Percentiles rank a stretch among this genome's conserved stretches.
Conservation (phyloP, 2,329 filamentous ascomycete species). For the Trichoderma endophyticum region DNA sequence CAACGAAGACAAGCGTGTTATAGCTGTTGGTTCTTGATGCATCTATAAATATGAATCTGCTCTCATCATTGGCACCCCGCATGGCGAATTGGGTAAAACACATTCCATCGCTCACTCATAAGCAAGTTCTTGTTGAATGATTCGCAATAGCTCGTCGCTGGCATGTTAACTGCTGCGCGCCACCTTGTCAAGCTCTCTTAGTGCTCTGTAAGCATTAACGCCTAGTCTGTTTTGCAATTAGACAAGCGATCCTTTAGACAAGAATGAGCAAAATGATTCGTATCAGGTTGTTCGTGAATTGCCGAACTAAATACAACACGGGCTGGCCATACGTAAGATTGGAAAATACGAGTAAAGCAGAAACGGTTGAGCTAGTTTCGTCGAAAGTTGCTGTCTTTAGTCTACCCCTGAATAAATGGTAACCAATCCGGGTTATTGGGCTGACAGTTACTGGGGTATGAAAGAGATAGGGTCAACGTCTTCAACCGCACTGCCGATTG, state of each 20-base stretch:
- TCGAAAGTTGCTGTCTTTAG: not conserved
- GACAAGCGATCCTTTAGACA: not conserved
- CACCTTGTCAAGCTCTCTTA: not conserved
- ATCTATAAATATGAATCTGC: not conserved
- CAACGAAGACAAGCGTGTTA: not conserved
- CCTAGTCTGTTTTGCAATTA: not conserved
- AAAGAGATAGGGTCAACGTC: not conserved
- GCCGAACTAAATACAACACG: not conserved
- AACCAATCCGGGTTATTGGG: not conserved
- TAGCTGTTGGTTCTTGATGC: not conserved
- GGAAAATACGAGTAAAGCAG: not conserved
- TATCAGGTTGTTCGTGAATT: not conserved
- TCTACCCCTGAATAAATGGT: not conserved
- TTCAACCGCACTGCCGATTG: not conserved
- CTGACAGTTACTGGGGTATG: not conserved
- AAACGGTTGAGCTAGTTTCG: not conserved
- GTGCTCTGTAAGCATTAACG: not conserved
- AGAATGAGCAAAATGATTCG: not conserved
- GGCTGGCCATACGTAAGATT: not conserved
- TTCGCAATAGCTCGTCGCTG: not conserved
- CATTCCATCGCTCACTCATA: not conserved
- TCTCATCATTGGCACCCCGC: not conserved
- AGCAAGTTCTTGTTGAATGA: not conserved
- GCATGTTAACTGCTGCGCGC: not conserved
- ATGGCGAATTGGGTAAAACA: not conserved